Evolutionary conservation across 345 rosid genomes (phyloP), one percentile per base, ranked within the genome.

Genomic region (Populus pruinosa): DNA sequence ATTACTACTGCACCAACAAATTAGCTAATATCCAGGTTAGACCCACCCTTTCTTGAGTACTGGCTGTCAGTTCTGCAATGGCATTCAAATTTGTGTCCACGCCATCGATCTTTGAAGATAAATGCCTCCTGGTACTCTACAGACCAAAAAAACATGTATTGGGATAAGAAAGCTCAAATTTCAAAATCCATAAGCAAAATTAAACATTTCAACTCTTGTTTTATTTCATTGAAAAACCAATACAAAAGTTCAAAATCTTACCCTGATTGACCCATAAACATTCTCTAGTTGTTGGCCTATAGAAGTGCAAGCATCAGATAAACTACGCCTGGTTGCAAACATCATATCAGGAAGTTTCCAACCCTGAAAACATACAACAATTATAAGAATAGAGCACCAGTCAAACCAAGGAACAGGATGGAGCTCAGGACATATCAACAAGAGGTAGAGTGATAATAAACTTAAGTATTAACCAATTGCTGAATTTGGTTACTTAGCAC

Each of bases 311-410:
- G 99, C 97, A 78, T 93, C 99, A 78, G 93, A 87, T 79, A 96
- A 86, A 79, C 95, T 83, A 65, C 95, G 95, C 78, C 90, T 91
- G 5, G 99, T 92, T 6, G 97, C 98, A 87, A 96, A 96, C 97
- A 88, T 93, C 87, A 96, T 78, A 86, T 96, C 95, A 59, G 96
- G 93, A 89, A 96, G 93, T 71, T 90, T 91, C 94, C 94, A 96
- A 2, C 99, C 99, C 98, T 96, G 84, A 65, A 69, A 80, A 53
- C 38, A 73, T 75, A 78, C 43, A 69, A 36, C 29, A 14, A 73
- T 68, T 38, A 76, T 18, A 75, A 21, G 25, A 29, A 47, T 68
- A 75, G 9, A 63, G 18, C 36, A 74, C 25, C 49, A 81, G 62
- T 53, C 25, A 73, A 77, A 31, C 11, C 20, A 65, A 21, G 63